Evolutionary conservation across 2,329 filamentous ascomycete species (phyloP).

Genomic region (Pseudogymnoascus sp.): DNA sequence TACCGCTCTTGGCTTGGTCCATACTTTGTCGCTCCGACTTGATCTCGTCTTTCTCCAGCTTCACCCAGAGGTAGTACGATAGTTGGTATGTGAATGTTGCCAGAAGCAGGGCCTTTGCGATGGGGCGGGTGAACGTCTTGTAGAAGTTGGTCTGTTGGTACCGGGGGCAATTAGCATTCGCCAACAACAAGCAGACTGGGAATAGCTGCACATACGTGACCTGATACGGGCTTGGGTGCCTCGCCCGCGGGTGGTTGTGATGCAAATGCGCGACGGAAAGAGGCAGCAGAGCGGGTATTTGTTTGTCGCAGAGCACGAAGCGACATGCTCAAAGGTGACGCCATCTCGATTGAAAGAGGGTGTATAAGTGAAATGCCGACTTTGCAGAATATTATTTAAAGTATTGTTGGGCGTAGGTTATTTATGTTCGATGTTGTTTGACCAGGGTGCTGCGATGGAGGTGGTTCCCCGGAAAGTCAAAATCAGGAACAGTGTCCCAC

Average conservation of each 20-base stretch:
- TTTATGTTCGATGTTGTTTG: neutral
- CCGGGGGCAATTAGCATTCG: neutral
- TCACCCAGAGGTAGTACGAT: conserved; percentile 67
- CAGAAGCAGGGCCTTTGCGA: conserved; percentile 66
- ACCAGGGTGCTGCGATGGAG: conserved; percentile 4
- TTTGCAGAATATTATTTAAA: neutral
- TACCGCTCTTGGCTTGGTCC: conserved; percentile 17
- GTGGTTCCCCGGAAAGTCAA: conserved; percentile 7
- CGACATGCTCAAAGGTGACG: neutral
- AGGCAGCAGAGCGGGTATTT: neutral
- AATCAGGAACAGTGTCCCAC: neutral
- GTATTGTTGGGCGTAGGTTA: neutral
- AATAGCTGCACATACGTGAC: conserved; percentile 12
- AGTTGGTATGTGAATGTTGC: conserved; percentile 73
- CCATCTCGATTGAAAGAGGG: neutral
- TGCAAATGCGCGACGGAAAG: neutral
- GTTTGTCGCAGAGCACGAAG: conserved; percentile 1
- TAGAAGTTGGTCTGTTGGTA: conserved; percentile 57
- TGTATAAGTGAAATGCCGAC: neutral
- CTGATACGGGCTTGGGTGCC: conserved; percentile 10
- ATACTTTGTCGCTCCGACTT: conserved; percentile 51
- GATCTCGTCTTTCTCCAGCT: conserved; percentile 65
- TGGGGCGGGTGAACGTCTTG: conserved; percentile 63
- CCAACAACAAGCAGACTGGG: neutral
- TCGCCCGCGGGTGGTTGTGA: neutral